These are phyloP conservation scores for Lipomyces lipofer DNA, from an alignment of 805 yeast genomes.

Conservation along the genomic window DNA sequence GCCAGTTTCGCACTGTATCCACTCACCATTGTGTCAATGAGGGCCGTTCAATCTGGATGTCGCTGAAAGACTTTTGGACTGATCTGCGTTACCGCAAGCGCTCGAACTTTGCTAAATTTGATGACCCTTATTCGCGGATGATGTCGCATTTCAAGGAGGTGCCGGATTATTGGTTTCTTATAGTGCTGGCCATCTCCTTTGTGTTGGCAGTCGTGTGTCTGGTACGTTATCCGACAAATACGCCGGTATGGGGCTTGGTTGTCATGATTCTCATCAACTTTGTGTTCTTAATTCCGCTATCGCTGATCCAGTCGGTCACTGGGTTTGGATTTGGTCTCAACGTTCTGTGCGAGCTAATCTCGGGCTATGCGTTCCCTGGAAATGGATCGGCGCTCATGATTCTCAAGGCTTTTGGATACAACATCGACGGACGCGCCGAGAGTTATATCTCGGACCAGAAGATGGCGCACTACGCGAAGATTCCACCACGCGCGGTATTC, in stretches of 20 bases:
- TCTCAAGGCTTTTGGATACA: slow-evolving; percentile 58
- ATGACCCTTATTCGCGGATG: slow-evolving; percentile 56
- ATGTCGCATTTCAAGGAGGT: slow-evolving; percentile 59
- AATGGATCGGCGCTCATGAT: slow-evolving; percentile 63
- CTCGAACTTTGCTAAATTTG: slow-evolving; percentile 31
- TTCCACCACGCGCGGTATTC: slow-evolving; percentile 63
- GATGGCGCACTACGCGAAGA: slow-evolving; percentile 62
- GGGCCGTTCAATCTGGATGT: neutral
- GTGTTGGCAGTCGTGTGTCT: slow-evolving; percentile 46
- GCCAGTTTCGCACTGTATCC: slow-evolving; percentile 47
- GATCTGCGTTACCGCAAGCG: slow-evolving; percentile 32
- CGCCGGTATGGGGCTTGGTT: slow-evolving; percentile 63
- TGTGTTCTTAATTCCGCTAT: slow-evolving; percentile 60
- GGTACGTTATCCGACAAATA: slow-evolving; percentile 47
- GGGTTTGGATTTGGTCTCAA: slow-evolving; percentile 61
- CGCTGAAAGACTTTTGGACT: neutral
- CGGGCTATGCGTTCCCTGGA: slow-evolving; percentile 65
- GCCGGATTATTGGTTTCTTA: slow-evolving; percentile 62
- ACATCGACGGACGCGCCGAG: slow-evolving; percentile 55
- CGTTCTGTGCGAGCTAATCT: slow-evolving; percentile 61
- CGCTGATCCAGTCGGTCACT: slow-evolving; percentile 61
- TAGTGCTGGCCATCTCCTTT: slow-evolving; percentile 50
- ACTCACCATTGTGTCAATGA: slow-evolving; percentile 5
- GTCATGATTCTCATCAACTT: slow-evolving; percentile 57
- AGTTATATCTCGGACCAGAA: slow-evolving; percentile 58